Evolutionary conservation across 352 stramenopile species (phyloP), one percentile per base, ranked within the genome.

Genomic region (Pythium utonaiense): DNA sequence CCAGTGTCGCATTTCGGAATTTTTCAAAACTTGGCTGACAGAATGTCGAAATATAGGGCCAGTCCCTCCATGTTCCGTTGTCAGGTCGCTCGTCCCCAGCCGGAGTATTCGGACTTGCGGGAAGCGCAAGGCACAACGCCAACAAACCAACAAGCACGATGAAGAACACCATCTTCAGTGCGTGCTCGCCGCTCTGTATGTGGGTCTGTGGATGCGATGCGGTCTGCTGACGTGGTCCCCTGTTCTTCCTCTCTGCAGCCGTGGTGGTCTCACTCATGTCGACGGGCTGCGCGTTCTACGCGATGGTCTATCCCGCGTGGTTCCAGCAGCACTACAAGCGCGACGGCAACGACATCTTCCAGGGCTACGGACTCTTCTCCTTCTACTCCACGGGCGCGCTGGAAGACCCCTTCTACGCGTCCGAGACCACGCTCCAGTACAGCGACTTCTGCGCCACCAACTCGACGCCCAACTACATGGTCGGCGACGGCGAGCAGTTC

Each of bases 281-380:
- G 33, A 76, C 84, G 53, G 79, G 77, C 45, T 89, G 78, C 21
- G 79, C 82, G 45, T 91, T 91, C 70, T 92, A 91, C 69, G 77
- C 82, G 40, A 79, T 89, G 64, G 80, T 75, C 13, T 93, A 92
- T 61, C 84, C 84, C 9, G 82, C 84, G 27, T 93, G 84, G 84
- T 93, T 93, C 73, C 80, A 91, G 66, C 84, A 93, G 66, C 80
- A 89, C 61, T 93, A 91, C 69, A 76, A 80, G 42, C 82, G 78
- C 42, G 72, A 89, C 42, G 81, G 80, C 16, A 80, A 77, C 16
- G 60, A 91, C 58, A 73, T 93, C 25, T 93, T 83, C 64, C 84
- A 93, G 69, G 77, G 82, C 25, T 93, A 86, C 57, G 84, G 84
- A 0, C 71, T 93, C 44, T 93, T 92, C 60, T 76, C 78, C 17